These are phyloP conservation scores for Penicillium lagena DNA, from an alignment of 495 filamentous ascomycete species.

Conservation along the genomic window DNA sequence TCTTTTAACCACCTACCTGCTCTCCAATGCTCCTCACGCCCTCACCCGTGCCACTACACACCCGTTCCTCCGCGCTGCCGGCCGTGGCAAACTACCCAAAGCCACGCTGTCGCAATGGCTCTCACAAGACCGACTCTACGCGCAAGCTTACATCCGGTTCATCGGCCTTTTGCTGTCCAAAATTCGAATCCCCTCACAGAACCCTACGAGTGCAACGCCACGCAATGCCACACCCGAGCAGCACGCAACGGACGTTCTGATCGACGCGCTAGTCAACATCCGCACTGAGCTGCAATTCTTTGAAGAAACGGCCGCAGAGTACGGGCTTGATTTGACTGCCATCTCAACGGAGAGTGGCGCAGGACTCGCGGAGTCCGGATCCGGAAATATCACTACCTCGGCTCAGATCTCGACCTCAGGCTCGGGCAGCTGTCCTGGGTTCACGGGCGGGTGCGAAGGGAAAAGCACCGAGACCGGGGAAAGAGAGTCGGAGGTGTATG, in stretches of 20 bases:
- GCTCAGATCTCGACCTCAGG: conserved; percentile 13
- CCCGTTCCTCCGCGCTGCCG: conserved; percentile 63
- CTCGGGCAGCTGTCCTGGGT: conserved; percentile 13
- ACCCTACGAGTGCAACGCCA: conserved; percentile 13
- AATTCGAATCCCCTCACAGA: conserved; percentile 47
- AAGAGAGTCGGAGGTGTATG: background rate
- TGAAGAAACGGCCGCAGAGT: conserved; percentile 54
- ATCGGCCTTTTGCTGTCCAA: conserved; percentile 60
- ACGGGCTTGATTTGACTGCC: conserved; percentile 48
- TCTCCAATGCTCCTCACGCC: conserved; percentile 18
- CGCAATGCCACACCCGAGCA: conserved; percentile 22
- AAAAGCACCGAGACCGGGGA: background rate
- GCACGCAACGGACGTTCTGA: conserved; percentile 52
- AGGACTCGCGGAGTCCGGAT: conserved; percentile 1
- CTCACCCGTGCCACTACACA: conserved; percentile 55
- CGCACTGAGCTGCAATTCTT: conserved; percentile 64
- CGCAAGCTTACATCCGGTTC: conserved; percentile 65
- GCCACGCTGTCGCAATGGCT: conserved; percentile 59
- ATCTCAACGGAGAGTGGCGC: conserved; percentile 19
- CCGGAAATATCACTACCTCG: conserved; percentile 10
- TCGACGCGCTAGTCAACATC: conserved; percentile 60
- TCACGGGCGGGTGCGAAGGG: conserved; percentile 2
- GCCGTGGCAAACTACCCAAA: conserved; percentile 53
- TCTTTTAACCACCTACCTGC: conserved; percentile 26
- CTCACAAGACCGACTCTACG: conserved; percentile 69